phyloP scores from a whole-genome alignment of 345 rosid genomes.

The Eucalyptus curtisii region DNA sequence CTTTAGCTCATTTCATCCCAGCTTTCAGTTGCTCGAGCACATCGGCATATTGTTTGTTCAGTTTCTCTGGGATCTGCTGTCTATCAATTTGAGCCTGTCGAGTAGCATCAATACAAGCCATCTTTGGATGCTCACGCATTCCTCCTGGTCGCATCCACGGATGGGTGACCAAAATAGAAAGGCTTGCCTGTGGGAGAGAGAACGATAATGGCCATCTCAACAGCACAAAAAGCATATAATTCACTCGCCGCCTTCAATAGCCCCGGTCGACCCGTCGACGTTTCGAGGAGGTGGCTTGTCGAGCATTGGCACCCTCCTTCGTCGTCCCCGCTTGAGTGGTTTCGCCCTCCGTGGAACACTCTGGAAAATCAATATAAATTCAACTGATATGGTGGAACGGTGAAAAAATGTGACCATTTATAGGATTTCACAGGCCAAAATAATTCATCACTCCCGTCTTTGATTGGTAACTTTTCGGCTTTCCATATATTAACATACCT shows the following conservation, averaged over 20 bases:
- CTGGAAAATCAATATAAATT: too few species aligned
- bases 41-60: not conserved
- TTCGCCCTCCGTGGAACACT: too few species aligned
- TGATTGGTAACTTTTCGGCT: too few species aligned
- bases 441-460: too few species aligned
- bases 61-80: not conserved
- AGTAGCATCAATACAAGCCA: not conserved
- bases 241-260: slow-evolving; percentile 48
- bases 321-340: too few species aligned
- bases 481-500: too few species aligned
- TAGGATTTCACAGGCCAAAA: too few species aligned
- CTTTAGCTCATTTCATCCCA: slow-evolving; percentile 15
- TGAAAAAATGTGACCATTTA: too few species aligned
- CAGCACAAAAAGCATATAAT: slow-evolving; percentile 30
- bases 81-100: not conserved
- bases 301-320: too few species aligned
- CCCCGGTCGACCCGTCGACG: slow-evolving; percentile 14
- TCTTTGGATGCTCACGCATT: slow-evolving; percentile 5
- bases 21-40: slow-evolving; percentile 5
- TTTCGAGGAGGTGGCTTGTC: slow-evolving; percentile 14
- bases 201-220: slow-evolving; percentile 33
- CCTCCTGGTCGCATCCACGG: slow-evolving; percentile 17
- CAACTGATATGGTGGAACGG: too few species aligned
- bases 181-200: slow-evolving; percentile 53
- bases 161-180: slow-evolving; percentile 38